Base-by-base conservation (phyloP, 2,329 filamentous ascomycete species). In the Aspergillus quadrilineatus region DNA sequence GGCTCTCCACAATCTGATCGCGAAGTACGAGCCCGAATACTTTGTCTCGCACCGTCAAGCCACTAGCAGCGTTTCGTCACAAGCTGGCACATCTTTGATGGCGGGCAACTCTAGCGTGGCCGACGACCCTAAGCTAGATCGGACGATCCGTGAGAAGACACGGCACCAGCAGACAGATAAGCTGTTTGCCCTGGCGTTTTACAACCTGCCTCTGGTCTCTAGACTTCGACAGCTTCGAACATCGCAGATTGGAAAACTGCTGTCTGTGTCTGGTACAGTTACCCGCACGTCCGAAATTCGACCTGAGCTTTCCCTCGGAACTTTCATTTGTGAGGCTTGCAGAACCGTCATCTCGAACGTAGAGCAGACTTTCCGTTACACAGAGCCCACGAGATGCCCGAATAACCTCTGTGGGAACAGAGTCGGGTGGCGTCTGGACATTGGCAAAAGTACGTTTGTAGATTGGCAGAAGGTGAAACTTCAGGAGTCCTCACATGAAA, bases 391-490 rank as follows among this genome's bases (percentile, higher is more conserved):
- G 3, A 91, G 97, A 77, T 99, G 94, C 66, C 93, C 94, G 8
- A 97, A 97, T 69, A 73, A 80, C 28, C 89, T 84, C 6, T 99
- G 94, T 72, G 87, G 87, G 66, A 99, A 99, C 77, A 87, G 94
- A 28, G 79, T 88, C 57, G 91, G 89, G n/a, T 99, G 94, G 94
- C 87, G 92, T 63, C 78, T 99, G n/a, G 93, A 99, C 67, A 97
- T 99, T 68, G 84, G 91, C 43, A 93, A 96, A 73, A 97, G 92
- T 73, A 97, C 92, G 0, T 99, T 99, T 71, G 89, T 99, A 60
- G 94, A 99, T 77, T 99, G 94, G 94, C 94, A 99, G 72, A 97
- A 97, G 73, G 92, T 97, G 26, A 89, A 95, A 61, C 91, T 97
- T 60, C 94, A 99, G 75, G 94, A 99, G 75, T 99, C 97, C 78